Evolutionary conservation across 306 rosid species (phyloP).

Genomic region (Canavalia ensiformis): DNA sequence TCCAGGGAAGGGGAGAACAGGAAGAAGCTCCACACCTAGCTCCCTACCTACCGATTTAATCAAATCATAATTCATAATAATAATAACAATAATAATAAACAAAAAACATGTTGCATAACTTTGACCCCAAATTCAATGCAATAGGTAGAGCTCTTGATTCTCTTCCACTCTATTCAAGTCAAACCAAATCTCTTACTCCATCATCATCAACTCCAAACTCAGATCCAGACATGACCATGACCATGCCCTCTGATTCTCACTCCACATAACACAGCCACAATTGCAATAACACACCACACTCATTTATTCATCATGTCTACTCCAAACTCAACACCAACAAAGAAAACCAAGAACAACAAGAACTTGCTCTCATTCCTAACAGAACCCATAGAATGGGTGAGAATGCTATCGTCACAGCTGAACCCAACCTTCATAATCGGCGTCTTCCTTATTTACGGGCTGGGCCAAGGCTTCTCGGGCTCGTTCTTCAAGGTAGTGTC

Average conservation of each 20-base stretch:
- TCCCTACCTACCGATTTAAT: too few relatives aligned
- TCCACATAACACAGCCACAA: too few relatives aligned
- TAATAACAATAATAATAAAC: neutral
- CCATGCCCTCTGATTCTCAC: neutral
- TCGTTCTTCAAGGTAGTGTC: conserved; percentile 68
- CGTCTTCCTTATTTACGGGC: conserved; percentile 62
- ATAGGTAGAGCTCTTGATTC: too few relatives aligned
- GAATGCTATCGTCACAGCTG: conserved; percentile 58
- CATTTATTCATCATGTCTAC: too few relatives aligned
- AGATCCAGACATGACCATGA: too few relatives aligned
- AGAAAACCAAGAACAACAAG: neutral
- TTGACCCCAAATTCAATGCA: neutral
- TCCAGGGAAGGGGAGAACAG: neutral
- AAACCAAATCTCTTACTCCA: conserved; percentile 1
- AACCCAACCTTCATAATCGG: conserved; percentile 61
- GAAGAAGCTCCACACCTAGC: too few relatives aligned
- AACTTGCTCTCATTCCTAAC: conserved; percentile 19
- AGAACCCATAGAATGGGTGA: conserved; percentile 62
- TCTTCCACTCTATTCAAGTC: neutral
- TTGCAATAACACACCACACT: too few relatives aligned
- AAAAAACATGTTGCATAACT: neutral
- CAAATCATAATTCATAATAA: neutral
- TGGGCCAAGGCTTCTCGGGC: conserved; percentile 73
- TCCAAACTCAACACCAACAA: too few relatives aligned
- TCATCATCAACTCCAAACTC: neutral